Conservation (phyloP, 1,139 yeast species). For the Insectozyma bohioensis region DNA sequence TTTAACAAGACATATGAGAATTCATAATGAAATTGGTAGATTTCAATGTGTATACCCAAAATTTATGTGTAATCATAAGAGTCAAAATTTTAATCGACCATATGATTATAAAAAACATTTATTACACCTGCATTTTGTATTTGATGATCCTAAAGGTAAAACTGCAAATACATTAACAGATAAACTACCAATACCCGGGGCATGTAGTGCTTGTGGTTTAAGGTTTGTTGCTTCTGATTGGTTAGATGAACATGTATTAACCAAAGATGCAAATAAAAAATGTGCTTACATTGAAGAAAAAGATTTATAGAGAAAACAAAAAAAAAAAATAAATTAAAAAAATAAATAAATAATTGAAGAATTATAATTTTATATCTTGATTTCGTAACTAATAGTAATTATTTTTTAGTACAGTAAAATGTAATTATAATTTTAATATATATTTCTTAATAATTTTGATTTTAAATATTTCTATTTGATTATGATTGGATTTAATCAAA, state of each 20-base stretch:
- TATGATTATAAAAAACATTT: constrained; percentile 50
- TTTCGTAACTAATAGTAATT: no score
- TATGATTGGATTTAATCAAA: no score
- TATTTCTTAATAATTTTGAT: no score
- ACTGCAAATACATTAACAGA: constrained; percentile 45
- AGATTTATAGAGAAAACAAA: no score
- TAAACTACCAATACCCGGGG: constrained; percentile 39
- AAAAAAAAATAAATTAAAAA: no score
- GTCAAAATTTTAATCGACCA: constrained; percentile 47
- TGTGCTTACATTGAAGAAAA: constrained; percentile 24
- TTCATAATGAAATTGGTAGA: constrained; percentile 48
- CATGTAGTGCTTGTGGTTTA: constrained; percentile 40
- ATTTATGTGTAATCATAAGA: constrained; percentile 43
- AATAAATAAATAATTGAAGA: no score
- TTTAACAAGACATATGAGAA: constrained; percentile 45
- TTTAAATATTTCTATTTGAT: no score
- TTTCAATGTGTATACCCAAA: constrained; percentile 48
- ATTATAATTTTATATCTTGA: no score
- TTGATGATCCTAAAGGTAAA: constrained; percentile 46
- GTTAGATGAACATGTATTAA: constrained; percentile 42
- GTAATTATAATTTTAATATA: no score
- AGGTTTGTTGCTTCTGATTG: constrained; percentile 39
- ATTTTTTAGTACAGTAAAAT: no score
- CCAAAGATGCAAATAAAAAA: constrained; percentile 20
- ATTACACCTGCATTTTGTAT: constrained; percentile 44